Conservation (phyloP, 345 rosid genomes). For the Litchi chinensis region DNA sequence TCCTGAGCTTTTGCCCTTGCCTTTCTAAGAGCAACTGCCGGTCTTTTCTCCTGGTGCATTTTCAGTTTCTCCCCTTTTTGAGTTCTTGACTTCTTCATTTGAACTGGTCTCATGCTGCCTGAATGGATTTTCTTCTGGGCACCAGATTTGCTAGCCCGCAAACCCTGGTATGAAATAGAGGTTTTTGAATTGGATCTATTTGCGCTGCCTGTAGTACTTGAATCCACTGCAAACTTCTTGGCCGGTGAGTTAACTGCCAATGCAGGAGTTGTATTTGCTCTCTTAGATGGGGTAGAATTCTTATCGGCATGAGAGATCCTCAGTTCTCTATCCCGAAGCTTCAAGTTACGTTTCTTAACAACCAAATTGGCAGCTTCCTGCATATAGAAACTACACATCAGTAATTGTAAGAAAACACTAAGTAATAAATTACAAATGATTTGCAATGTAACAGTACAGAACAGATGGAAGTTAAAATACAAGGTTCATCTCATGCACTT, state of each 20-base stretch:
- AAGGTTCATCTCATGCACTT: too few relatives aligned
- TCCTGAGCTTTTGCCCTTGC: conserved; percentile 48
- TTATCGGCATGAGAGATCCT: conserved; percentile 61
- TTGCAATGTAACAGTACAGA: neutral
- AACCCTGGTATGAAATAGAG: conserved; percentile 74
- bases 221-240: conserved; percentile 48
- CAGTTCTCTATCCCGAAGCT: conserved; percentile 76
- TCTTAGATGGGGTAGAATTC: conserved; percentile 71
- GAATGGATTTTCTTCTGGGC: conserved; percentile 49
- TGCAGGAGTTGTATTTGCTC: conserved; percentile 43
- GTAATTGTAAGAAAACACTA: neutral
- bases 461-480: neutral
- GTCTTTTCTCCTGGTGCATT: conserved; percentile 57
- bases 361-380: conserved; percentile 83
- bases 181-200: conserved; percentile 30
- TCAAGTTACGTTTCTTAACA: conserved; percentile 60
- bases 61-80: conserved; percentile 36
- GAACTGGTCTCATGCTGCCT: conserved; percentile 35
- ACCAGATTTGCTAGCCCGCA: conserved; percentile 72
- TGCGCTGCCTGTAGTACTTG: conserved; percentile 39
- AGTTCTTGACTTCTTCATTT: conserved; percentile 42
- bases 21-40: conserved; percentile 86
- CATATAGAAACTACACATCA: conserved; percentile 5
- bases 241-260: conserved; percentile 38
- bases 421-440: neutral